Conservation (phyloP, 345 rosid genomes). For the Euclidium syriacum region DNA sequence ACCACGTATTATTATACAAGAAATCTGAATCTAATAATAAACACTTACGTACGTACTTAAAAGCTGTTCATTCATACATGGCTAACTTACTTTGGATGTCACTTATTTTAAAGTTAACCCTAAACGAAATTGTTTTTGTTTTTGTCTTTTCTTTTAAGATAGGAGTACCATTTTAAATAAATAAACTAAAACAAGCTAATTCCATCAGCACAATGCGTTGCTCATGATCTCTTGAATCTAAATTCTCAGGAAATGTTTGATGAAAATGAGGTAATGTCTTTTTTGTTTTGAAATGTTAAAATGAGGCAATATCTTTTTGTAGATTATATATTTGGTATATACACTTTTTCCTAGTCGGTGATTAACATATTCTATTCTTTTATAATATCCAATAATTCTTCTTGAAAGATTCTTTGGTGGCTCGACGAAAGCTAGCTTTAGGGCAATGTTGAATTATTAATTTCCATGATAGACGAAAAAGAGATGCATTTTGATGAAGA, state of each 20-base stretch:
- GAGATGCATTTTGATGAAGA: background rate
- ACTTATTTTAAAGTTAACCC: background rate
- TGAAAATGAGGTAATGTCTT: too few species aligned
- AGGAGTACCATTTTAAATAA: too few species aligned
- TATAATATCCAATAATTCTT: background rate
- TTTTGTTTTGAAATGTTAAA: too few species aligned
- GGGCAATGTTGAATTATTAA: background rate
- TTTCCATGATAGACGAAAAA: background rate
- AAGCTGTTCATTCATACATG: too few species aligned
- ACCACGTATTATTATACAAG: background rate
- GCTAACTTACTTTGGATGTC: background rate
- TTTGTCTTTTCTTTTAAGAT: too few species aligned
- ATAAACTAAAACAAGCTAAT: too few species aligned
- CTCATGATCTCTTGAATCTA: too few species aligned
- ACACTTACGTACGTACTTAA: too few species aligned
- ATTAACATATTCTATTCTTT: background rate
- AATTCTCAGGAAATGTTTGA: too few species aligned
- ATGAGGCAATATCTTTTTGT: background rate
- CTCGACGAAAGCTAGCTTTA: background rate
- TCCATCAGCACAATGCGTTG: too few species aligned
- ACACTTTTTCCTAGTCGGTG: conserved; percentile 2
- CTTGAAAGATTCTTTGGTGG: background rate
- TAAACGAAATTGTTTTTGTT: background rate
- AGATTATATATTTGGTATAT: background rate
- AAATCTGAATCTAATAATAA: too few species aligned